Evolutionary conservation across 2,329 filamentous ascomycete genomes (phyloP), one percentile per base, ranked within the genome.

Genomic region (Exophiala bonariae): DNA sequence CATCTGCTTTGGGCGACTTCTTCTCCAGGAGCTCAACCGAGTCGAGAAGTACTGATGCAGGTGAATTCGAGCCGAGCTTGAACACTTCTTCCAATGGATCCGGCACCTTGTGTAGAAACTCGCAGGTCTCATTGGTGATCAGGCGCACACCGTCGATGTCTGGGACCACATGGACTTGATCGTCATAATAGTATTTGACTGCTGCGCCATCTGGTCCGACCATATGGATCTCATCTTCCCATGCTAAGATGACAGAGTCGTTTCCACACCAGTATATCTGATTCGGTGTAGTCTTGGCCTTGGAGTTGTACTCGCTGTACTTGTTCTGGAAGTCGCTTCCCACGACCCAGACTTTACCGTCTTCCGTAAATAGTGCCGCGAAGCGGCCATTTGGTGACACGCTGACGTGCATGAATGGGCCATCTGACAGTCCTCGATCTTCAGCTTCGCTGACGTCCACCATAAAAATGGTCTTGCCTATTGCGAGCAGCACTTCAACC

Each of bases 171-270:
- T 97, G 93, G 10, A 99, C 86, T 54, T 89, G 85, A 7, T 86
- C 88, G 62, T 97, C 90, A 66, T 97, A 97, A 59, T 90, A 92
- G 66, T 90, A 79, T 67, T 79, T 83, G 22, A 79, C 82, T 4
- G 86, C 83, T 8, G 86, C 81, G 34, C 89, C 89, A 30, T 85
- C 86, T 0, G 90, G 89, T 0, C 92, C 93, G 50, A 99, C 86
- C 20, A 99, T 78, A 63, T 96, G 93, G 3, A 99, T 85, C 66
- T 99, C 93, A 63, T 99, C 93, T 63, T 97, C 93, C 93, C 93
- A 99, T 0, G 91, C 91, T 59, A 99, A 82, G 20, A 96, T 82
- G 3, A 93, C 87, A 11, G 91, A 89, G 67, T 97, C 92, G 60
- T 93, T 92, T 4, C 93, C 93, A 66, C 93, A 99, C 93, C 93